phyloP scores from a whole-genome alignment of 768 basidiomycete genomes.

The Lentinula raphanica region DNA sequence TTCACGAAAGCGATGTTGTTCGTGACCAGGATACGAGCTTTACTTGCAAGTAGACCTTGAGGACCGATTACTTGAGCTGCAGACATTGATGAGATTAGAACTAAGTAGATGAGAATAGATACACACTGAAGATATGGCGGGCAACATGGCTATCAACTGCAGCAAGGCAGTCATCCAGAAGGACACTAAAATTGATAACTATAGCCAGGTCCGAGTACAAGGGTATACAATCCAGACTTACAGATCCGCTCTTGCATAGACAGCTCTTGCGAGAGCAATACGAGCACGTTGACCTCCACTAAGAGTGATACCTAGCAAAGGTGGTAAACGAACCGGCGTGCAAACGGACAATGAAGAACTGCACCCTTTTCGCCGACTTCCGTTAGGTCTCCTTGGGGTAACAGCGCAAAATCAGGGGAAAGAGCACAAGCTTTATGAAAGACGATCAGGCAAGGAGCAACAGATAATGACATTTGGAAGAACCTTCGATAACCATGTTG shows the following conservation, averaged over 20 bases:
- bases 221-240: slow-evolving; percentile 27
- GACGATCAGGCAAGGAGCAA: neutral
- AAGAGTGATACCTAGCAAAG: slow-evolving; percentile 29
- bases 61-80: slow-evolving; percentile 85
- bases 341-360: slow-evolving; percentile 9
- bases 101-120: neutral
- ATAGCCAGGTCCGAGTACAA: neutral
- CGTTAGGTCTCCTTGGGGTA: slow-evolving; percentile 79
- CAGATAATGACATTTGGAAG: neutral
- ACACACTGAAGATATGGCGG: slow-evolving; percentile 73
- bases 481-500: slow-evolving; percentile 75
- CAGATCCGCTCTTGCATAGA: slow-evolving; percentile 90
- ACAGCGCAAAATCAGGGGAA: slow-evolving; percentile 68
- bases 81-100: neutral
- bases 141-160: slow-evolving; percentile 86
- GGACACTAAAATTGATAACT: slow-evolving; percentile 37
- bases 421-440: slow-evolving; percentile 70
- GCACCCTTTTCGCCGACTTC: slow-evolving; percentile 83
- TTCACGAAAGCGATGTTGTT: slow-evolving; percentile 82
- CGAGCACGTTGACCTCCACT: slow-evolving; percentile 85
- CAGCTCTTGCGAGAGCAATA: slow-evolving; percentile 78
- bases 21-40: slow-evolving; percentile 82
- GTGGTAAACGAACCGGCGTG: neutral
- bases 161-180: slow-evolving; percentile 88
- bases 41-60: slow-evolving; percentile 71